Conservation (phyloP, 1,284 basidiomycete species). For the Leucoagaricus sp. region DNA sequence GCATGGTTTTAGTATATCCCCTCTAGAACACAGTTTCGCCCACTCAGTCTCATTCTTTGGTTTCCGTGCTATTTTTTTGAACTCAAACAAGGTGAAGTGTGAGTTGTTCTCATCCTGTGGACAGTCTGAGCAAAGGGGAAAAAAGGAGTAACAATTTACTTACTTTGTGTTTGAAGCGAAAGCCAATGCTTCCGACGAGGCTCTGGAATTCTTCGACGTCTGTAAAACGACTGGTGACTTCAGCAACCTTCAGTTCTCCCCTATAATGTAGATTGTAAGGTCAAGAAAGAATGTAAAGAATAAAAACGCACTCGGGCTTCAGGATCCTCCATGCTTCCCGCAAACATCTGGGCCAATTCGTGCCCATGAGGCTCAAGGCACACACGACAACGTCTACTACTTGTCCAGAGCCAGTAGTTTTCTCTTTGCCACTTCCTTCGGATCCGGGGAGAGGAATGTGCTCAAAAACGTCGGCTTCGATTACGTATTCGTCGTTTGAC, state of each 20-base stretch:
- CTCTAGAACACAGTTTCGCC: constrained; percentile 59
- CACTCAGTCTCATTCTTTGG: constrained; percentile 61
- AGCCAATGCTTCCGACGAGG: constrained; percentile 78
- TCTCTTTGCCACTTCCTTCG: constrained; percentile 48
- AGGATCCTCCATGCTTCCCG: constrained; percentile 90
- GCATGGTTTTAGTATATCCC: constrained; percentile 83
- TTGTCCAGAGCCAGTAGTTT: constrained; percentile 57
- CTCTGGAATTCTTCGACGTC: constrained; percentile 76
- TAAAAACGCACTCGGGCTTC: constrained; percentile 67
- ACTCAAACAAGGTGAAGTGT: constrained; percentile 89
- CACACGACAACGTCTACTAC: constrained; percentile 92
- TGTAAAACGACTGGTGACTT: constrained; percentile 90
- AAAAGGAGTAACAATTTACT: constrained; percentile 7
- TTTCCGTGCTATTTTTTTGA: constrained; percentile 63
- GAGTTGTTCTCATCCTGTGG: constrained; percentile 78
- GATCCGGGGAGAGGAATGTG: constrained; percentile 82
- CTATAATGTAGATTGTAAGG: constrained; percentile 40
- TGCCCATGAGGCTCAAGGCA: constrained; percentile 95
- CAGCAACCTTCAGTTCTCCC: constrained; percentile 89
- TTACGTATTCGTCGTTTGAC: constrained; percentile 70
- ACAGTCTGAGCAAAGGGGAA: constrained; percentile 9
- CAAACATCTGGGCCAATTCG: constrained; percentile 92
- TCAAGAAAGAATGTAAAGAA: neutral
- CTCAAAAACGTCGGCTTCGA: constrained; percentile 79
- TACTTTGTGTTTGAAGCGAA: constrained; percentile 77